Percentiles rank a stretch among this genome's conserved stretches.
These are phyloP conservation scores for Trypethelium eluteriae DNA, from an alignment of 495 filamentous ascomycete genomes.

Conservation along the genomic window DNA sequence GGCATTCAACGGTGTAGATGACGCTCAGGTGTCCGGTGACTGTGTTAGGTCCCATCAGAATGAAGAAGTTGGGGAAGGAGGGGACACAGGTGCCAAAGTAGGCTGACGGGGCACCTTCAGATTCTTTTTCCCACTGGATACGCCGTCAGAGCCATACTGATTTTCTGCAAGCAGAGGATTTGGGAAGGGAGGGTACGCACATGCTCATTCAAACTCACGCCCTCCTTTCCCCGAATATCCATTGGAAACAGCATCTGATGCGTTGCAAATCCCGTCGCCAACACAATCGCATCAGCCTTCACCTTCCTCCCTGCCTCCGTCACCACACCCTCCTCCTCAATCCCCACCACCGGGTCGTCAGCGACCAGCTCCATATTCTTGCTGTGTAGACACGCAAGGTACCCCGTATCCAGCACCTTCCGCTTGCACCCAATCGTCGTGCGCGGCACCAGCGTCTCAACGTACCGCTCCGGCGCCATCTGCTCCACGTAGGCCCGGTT, in stretches of 20 bases:
- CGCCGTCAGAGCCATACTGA: neutral
- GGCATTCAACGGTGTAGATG: slow-evolving; percentile 35
- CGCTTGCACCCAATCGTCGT: slow-evolving; percentile 32
- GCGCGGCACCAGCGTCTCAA: slow-evolving; percentile 29
- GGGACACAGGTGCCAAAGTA: slow-evolving; percentile 32
- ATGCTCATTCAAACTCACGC: slow-evolving; percentile 26
- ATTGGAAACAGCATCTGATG: slow-evolving; percentile 31
- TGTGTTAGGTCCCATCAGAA: slow-evolving; percentile 33
- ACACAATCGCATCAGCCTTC: slow-evolving; percentile 30
- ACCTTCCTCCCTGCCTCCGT: slow-evolving; percentile 24
- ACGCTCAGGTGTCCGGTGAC: slow-evolving; percentile 32
- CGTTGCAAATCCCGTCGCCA: slow-evolving; percentile 31
- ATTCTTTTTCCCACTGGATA: slow-evolving; percentile 26
- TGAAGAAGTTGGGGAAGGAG: slow-evolving; percentile 34
- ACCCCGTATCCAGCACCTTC: slow-evolving; percentile 31
- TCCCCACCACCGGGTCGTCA: slow-evolving; percentile 27
- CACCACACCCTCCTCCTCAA: slow-evolving; percentile 21
- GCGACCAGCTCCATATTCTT: slow-evolving; percentile 27
- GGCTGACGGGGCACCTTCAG: slow-evolving; percentile 25
- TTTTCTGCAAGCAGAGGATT: too few relatives aligned
- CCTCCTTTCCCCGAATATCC: slow-evolving; percentile 25
- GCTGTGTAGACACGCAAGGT: slow-evolving; percentile 27
- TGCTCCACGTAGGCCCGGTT: slow-evolving; percentile 28
- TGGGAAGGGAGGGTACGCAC: slow-evolving; percentile 7
- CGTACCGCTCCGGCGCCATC: slow-evolving; percentile 29